Evolutionary conservation across 495 filamentous ascomycete genomes (phyloP).

Genomic region (Hyaloscypha finlandica): DNA sequence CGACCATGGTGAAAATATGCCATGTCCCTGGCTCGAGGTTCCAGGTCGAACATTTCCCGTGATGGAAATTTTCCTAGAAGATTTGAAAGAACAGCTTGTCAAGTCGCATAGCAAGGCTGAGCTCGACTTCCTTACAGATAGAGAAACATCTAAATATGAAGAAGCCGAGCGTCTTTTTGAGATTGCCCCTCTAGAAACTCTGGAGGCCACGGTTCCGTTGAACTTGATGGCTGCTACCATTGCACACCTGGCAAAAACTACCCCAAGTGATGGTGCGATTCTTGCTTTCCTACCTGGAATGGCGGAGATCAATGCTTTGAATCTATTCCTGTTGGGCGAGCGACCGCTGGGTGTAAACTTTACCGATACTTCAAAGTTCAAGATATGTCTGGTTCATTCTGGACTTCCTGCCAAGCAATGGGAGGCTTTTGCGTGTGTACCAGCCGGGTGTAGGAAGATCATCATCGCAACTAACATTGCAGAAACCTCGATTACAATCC

Average conservation of each 20-base stretch:
- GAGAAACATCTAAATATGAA: too few relatives aligned
- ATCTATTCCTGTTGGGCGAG: constrained; percentile 76
- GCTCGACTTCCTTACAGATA: too few relatives aligned
- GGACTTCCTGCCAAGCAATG: constrained; percentile 86
- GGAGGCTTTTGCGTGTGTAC: constrained; percentile 74
- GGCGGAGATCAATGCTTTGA: constrained; percentile 79
- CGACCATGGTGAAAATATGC: background rate
- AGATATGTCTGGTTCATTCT: constrained; percentile 69
- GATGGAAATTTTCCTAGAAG: constrained; percentile 51
- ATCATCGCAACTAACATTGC: constrained; percentile 95
- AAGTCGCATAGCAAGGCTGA: background rate
- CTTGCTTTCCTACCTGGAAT: constrained; percentile 90
- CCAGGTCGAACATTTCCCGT: constrained; percentile 58
- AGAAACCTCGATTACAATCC: constrained; percentile 93
- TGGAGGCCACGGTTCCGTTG: constrained; percentile 40
- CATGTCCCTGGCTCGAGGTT: constrained; percentile 54
- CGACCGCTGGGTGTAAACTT: constrained; percentile 60
- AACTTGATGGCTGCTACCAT: constrained; percentile 51
- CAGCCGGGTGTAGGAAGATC: constrained; percentile 79
- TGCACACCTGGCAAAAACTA: constrained; percentile 52
- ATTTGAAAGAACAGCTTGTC: constrained; percentile 16
- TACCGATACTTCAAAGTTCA: constrained; percentile 44
- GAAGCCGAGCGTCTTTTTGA: too few relatives aligned
- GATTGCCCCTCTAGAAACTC: background rate
- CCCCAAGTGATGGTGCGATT: constrained; percentile 69